These are phyloP conservation scores for Paraphoma sp. DNA, from an alignment of 2,329 filamentous ascomycete species.

Conservation along the genomic window DNA sequence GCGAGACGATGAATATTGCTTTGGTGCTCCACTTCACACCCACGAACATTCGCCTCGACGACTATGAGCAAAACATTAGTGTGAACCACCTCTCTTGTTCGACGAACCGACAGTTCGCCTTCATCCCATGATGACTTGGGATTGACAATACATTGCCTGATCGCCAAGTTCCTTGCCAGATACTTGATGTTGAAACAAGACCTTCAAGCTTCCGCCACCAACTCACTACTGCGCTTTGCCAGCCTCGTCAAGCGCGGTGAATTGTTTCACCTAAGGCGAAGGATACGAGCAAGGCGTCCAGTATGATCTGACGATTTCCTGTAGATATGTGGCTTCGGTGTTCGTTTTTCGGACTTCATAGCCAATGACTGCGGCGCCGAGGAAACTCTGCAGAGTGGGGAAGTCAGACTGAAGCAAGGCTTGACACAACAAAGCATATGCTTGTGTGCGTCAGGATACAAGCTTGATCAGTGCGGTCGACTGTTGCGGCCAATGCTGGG, in stretches of 20 bases:
- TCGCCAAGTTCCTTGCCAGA: background rate
- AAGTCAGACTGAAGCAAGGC: background rate
- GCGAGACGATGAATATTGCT: too few species aligned
- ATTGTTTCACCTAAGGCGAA: background rate
- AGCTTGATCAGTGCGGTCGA: background rate
- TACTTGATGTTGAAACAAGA: conserved; percentile 1
- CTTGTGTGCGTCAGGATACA: background rate
- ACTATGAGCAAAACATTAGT: background rate
- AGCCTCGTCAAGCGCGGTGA: background rate
- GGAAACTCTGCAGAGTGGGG: background rate
- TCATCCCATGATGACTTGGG: background rate
- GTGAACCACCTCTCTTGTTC: background rate
- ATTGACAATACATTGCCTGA: background rate
- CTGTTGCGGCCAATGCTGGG: background rate
- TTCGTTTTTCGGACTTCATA: conserved; percentile 1
- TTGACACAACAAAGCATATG: background rate
- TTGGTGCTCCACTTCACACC: background rate
- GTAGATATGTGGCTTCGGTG: background rate
- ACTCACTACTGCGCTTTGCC: background rate
- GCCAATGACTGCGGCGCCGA: background rate
- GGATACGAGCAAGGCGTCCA: background rate
- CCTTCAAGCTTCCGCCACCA: conserved; percentile 1
- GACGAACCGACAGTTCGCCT: background rate
- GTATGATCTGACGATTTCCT: background rate
- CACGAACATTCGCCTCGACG: background rate